Evolutionary conservation across 2,329 filamentous ascomycete genomes (phyloP).

Genomic region (Rasamsonia emersonii): DNA sequence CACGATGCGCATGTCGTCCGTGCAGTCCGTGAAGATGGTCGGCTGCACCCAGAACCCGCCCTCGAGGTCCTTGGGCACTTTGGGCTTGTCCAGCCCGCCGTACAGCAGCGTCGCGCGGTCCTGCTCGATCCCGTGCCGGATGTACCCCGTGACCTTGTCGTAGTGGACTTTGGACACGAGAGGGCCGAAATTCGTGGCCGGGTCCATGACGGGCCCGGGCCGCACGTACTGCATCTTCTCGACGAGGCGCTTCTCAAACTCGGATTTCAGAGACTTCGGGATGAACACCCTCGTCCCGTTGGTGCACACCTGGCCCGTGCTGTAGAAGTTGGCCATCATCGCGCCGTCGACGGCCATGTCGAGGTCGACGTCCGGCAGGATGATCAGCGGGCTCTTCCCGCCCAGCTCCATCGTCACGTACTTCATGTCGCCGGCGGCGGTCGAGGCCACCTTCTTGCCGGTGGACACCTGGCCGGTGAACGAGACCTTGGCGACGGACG

Average conservation of each 20-base stretch:
- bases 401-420: constrained; percentile 89
- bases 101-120: constrained; percentile 68
- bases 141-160: constrained; percentile 71
- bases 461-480: constrained; percentile 85
- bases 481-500: constrained; percentile 70
- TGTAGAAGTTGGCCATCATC: constrained; percentile 93
- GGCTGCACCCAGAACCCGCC: constrained; percentile 77
- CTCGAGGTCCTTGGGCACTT: constrained; percentile 41
- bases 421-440: constrained; percentile 72
- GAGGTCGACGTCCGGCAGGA: constrained; percentile 71
- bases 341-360: constrained; percentile 78
- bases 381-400: constrained; percentile 72
- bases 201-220: constrained; percentile 63
- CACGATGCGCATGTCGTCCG: constrained; percentile 69
- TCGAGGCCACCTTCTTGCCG: constrained; percentile 68
- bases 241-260: constrained; percentile 61
- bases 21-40: constrained; percentile 80
- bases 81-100: constrained; percentile 58
- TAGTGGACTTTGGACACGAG: constrained; percentile 66
- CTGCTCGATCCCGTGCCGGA: constrained; percentile 61
- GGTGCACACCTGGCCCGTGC: constrained; percentile 83
- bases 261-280: constrained; percentile 53
- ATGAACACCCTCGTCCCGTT: constrained; percentile 87
- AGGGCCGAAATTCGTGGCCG: constrained; percentile 72
- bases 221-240: constrained; percentile 63